These are phyloP conservation scores for Boletus edulis DNA, from an alignment of 768 basidiomycete genomes.

Conservation along the genomic window DNA sequence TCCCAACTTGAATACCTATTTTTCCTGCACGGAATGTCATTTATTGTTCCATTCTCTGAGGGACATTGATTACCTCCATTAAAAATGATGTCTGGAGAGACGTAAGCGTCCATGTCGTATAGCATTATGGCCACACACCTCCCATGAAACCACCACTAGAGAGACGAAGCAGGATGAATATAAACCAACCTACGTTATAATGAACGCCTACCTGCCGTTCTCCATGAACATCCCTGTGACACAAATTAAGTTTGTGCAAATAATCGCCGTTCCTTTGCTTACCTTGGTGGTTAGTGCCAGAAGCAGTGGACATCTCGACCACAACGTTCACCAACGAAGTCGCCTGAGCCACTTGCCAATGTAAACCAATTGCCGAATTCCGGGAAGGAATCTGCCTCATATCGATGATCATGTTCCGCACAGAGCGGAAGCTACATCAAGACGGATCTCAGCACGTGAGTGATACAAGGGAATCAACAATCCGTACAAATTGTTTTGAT, in stretches of 20 bases:
- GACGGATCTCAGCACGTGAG: background rate
- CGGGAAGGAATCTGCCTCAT: slow-evolving; percentile 51
- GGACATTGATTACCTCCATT: slow-evolving; percentile 34
- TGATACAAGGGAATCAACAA: background rate
- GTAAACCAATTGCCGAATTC: slow-evolving; percentile 62
- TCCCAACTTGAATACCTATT: slow-evolving; percentile 70
- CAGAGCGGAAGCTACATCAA: slow-evolving; percentile 55
- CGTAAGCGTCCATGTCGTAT: background rate
- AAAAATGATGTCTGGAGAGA: slow-evolving; percentile 36
- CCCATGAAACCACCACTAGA: slow-evolving; percentile 46
- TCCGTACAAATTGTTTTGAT: slow-evolving; percentile 26
- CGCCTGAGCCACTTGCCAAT: slow-evolving; percentile 81
- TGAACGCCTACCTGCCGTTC: slow-evolving; percentile 49
- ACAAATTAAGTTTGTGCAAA: background rate
- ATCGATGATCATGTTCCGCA: slow-evolving; percentile 76
- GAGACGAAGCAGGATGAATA: background rate
- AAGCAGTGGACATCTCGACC: slow-evolving; percentile 65
- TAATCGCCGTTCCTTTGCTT: slow-evolving; percentile 1
- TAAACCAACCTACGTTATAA: background rate
- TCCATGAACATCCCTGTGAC: slow-evolving; percentile 64
- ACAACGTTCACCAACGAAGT: slow-evolving; percentile 73
- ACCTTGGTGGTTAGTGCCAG: slow-evolving; percentile 68
- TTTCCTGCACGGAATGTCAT: slow-evolving; percentile 22
- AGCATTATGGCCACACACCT: slow-evolving; percentile 39
- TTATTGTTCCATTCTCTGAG: background rate